Evolutionary conservation across 768 basidiomycete species (phyloP), one percentile per base, ranked within the genome.

Genomic region (Suillus cothurnatus): DNA sequence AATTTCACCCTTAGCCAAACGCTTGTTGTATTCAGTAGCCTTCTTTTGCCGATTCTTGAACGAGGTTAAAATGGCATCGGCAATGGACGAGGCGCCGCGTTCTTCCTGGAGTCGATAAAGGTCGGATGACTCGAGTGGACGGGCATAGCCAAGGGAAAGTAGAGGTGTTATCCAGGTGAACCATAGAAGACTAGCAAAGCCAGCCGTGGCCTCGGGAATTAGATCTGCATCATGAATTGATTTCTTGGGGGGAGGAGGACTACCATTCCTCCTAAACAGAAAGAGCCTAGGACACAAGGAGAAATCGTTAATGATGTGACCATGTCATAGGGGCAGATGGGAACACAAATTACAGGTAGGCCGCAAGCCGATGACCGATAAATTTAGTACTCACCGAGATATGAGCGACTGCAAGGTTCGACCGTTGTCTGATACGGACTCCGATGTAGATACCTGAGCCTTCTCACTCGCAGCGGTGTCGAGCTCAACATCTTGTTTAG

Each of bases 51-150:
- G 83, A 19, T 80, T 75, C 26, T 88, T 85, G 71, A 90, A 95
- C 0, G 91, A 91, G 4, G 75, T 75, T 23, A 84, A 80, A 47
- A 97, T 90, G 41, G 81, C 78, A 1, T 85, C 78, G 3, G 91
- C 90, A 45, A 94, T 85, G 19, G 78, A 71, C 1, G 80, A 82
- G 0, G 94, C 84, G 2, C 85, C 81, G 31, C 88, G 85, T 26
- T 84, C 74, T 43, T 88, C 84, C 64, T 87, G 87, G 31, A 95
- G 85, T 75, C 87, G 91, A 82, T 89, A 95, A 4, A 96, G 81
- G 76, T 96, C 94, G 0, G 89, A 77, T 0, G 88, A 87, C 71
- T 94, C 90, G 3, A 97, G 82, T 1, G 94, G 92, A 9, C 94
- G 85, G 9, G 86, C 83, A 71, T 94, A 94, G 9, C 94, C 94